Evolutionary conservation across 2,329 filamentous ascomycete species (phyloP), one percentile per base, ranked within the genome.

Genomic region (Rhynchosporium secalis): DNA sequence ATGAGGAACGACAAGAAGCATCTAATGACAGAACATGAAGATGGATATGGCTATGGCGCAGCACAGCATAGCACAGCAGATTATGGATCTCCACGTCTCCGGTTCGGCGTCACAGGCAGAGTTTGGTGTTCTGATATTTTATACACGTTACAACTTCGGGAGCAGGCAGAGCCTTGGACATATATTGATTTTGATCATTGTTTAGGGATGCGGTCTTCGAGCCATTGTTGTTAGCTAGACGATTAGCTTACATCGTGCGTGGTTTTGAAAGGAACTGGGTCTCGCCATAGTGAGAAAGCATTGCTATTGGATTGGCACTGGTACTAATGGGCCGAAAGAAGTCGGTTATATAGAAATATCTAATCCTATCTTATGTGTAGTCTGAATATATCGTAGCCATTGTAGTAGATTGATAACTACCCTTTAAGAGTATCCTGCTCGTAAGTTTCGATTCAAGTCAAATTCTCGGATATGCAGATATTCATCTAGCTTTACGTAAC

Each of bases 41-140:
- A 43, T n/a, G 33, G 9, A 36, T 10, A 36, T 36, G 33, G 33
- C 33, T 5, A 36, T 48, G 20, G 36, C 20, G 13, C 20, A 31
- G 13, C 8, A 28, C 36, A 26, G 38, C 38, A 56, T n/a, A 10
- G 26, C 8, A 41, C 38, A n/a, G 20, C 36, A 28, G 20, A 26
- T n/a, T 8, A 38, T 3, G 31, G 48, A 38, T 26, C n/a, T 26
- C n/a, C 49, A 26, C 15, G 36, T 38, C 5, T 38, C 26, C 43
- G n/a, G 43, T n/a, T 52, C n/a, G 51, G 36, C 20, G 33, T 20
- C 4, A 20, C 33, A 52, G 31, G 52, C 29, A 20, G 43, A 40
- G 54, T n/a, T 56, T 26, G 40, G 40, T 56, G 54, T 56, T 56
- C 12, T 56, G 54, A 56, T 56, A 56, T 36, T 5, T 6, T 45